A percentile compares a stretch with the other conserved stretches of the same genome.
Evolutionary conservation across 495 filamentous ascomycete species (phyloP).

Genomic region (Glarea lozoyensis): DNA sequence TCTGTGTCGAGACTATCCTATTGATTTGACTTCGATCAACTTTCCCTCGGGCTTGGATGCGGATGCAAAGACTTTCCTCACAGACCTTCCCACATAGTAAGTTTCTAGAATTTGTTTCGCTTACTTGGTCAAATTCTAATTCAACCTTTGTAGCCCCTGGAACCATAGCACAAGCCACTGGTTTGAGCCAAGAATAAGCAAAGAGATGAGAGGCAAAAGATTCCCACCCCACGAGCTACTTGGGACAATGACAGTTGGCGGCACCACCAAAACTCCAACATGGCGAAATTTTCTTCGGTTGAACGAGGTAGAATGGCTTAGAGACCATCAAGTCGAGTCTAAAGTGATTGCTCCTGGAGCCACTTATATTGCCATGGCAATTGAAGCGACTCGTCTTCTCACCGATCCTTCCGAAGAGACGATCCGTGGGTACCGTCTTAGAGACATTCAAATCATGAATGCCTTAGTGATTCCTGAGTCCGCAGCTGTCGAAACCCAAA

Average conservation of each 20-base stretch:
- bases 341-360: conserved; percentile 25
- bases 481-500: no score
- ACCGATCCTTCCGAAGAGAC: no score
- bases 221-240: conserved; percentile 25
- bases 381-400: conserved; percentile 18
- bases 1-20: conserved; percentile 28
- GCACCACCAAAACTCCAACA: conserved; percentile 20
- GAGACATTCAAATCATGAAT: no score
- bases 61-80: background rate
- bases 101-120: no score
- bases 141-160: no score
- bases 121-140: no score
- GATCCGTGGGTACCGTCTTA: no score
- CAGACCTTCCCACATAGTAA: conserved; percentile 27
- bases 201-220: conserved; percentile 20
- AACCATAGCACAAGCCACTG: conserved; percentile 17
- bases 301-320: conserved; percentile 13
- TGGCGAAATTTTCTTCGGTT: conserved; percentile 26
- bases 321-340: conserved; percentile 13
- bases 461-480: no score
- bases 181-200: conserved; percentile 27
- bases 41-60: background rate
- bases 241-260: conserved; percentile 17
- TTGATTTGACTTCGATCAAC: conserved; percentile 34
- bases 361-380: conserved; percentile 33